Evolutionary conservation across 1,139 yeast species (phyloP).

Genomic region (Sugiyamaella paludigena): DNA sequence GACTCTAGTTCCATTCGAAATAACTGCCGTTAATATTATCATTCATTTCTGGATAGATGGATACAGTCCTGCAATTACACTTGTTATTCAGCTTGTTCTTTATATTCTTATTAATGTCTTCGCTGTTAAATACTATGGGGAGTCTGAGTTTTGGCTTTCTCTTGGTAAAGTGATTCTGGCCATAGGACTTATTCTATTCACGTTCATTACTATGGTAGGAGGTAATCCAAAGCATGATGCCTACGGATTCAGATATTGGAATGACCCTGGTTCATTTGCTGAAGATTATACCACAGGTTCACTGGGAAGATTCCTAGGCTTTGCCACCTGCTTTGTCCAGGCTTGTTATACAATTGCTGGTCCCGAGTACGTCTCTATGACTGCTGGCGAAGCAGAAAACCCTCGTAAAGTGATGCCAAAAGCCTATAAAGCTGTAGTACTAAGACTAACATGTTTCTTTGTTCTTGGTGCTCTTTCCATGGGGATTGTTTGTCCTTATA

Average conservation of each 20-base stretch:
- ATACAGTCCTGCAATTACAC: slow-evolving; percentile 43
- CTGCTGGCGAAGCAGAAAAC: slow-evolving; percentile 73
- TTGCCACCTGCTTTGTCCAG: slow-evolving; percentile 62
- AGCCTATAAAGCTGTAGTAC: slow-evolving; percentile 76
- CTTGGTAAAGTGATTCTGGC: slow-evolving; percentile 70
- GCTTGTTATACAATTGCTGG: slow-evolving; percentile 75
- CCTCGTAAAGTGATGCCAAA: slow-evolving; percentile 76
- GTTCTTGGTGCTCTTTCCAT: slow-evolving; percentile 60
- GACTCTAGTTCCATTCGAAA: slow-evolving; percentile 75
- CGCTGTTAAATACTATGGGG: slow-evolving; percentile 75
- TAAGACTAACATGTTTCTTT: slow-evolving; percentile 67
- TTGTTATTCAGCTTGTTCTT: slow-evolving; percentile 56
- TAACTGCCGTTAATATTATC: slow-evolving; percentile 74
- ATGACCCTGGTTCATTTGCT: slow-evolving; percentile 54
- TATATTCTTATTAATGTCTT: slow-evolving; percentile 64
- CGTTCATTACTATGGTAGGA: slow-evolving; percentile 79
- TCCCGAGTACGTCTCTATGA: slow-evolving; percentile 80
- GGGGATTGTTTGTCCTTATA: slow-evolving; percentile 56
- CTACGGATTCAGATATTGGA: slow-evolving; percentile 66
- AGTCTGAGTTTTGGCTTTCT: slow-evolving; percentile 76
- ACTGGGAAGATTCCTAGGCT: slow-evolving; percentile 69
- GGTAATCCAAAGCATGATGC: slow-evolving; percentile 72
- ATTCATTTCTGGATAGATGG: slow-evolving; percentile 78
- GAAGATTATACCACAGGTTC: slow-evolving; percentile 54
- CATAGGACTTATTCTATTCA: slow-evolving; percentile 67